Evolutionary conservation across 2,329 filamentous ascomycete species (phyloP).

Genomic region (Coniochaeta pulveracea): DNA sequence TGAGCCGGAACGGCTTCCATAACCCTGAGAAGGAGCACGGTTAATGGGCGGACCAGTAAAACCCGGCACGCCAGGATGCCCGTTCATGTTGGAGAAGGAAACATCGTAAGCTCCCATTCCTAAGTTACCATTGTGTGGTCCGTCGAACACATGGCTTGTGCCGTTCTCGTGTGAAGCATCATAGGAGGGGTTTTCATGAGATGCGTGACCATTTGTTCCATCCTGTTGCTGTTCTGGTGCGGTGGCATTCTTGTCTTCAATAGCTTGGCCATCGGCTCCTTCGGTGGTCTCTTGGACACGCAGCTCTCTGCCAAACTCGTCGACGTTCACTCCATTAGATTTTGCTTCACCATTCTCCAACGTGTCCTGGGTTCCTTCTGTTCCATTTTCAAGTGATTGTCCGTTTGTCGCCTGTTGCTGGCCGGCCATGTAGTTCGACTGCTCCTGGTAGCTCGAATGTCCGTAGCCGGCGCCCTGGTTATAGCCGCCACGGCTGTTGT

Average conservation of each 20-base stretch:
- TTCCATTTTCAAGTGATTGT: slow-evolving; percentile 8
- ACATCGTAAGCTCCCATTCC: no score
- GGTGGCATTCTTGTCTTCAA: slow-evolving; percentile 5
- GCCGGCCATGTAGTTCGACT: slow-evolving; percentile 16
- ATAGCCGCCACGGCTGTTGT: slow-evolving; percentile 44
- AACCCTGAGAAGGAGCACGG: slow-evolving; percentile 4
- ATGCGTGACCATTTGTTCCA: slow-evolving; percentile 12
- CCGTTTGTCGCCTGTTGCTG: slow-evolving; percentile 11
- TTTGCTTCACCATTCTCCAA: slow-evolving; percentile 11
- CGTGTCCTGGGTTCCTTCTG: slow-evolving; percentile 6
- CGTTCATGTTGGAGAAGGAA: no score
- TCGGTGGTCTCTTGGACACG: slow-evolving; percentile 10
- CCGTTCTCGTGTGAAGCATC: slow-evolving; percentile 5
- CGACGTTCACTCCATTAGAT: slow-evolving; percentile 9
- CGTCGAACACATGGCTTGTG: no score
- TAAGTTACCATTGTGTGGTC: no score
- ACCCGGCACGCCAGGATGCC: no score
- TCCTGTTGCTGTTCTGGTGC: slow-evolving; percentile 2
- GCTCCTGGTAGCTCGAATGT: slow-evolving; percentile 22
- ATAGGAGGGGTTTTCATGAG: slow-evolving; percentile 14
- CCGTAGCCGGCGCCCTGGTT: slow-evolving; percentile 24
- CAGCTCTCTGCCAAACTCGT: slow-evolving; percentile 19
- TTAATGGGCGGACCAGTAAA: slow-evolving; percentile 4
- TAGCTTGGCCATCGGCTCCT: slow-evolving; percentile 7
- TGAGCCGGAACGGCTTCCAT: not conserved